These are phyloP conservation scores for Torulaspora franciscae DNA, from an alignment of 805 yeast species.

Conservation along the genomic window DNA sequence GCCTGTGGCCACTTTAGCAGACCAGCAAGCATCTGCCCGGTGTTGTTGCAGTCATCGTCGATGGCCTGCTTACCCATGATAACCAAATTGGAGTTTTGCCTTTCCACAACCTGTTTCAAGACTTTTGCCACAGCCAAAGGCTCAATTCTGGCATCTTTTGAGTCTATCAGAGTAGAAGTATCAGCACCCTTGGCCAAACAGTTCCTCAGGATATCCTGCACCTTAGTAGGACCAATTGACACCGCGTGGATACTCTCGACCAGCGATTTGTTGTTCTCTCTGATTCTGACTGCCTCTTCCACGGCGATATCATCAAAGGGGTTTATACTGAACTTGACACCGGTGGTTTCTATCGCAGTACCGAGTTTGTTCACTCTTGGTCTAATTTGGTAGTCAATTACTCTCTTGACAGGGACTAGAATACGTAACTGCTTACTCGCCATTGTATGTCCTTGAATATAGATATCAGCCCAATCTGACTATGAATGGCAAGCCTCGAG, in stretches of 20 bases:
- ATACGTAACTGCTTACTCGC: conserved; percentile 39
- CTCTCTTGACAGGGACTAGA: conserved; percentile 91
- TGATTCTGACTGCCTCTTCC: conserved; percentile 84
- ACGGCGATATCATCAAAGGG: conserved; percentile 98
- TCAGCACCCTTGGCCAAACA: conserved; percentile 96
- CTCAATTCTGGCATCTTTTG: conserved; percentile 68
- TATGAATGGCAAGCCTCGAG: not conserved
- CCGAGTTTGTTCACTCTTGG: conserved; percentile 81
- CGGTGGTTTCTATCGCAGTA: conserved; percentile 75
- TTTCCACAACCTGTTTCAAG: conserved; percentile 64
- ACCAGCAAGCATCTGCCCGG: conserved; percentile 96
- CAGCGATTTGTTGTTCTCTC: conserved; percentile 54
- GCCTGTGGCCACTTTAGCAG: conserved; percentile 95
- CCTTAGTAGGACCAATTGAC: conserved; percentile 79
- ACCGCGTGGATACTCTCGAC: conserved; percentile 88
- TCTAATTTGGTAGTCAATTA: conserved; percentile 86
- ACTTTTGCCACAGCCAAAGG: conserved; percentile 89
- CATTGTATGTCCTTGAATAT: conserved; percentile 1
- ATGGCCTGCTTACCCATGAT: conserved; percentile 95
- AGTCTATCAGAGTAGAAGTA: conserved; percentile 73
- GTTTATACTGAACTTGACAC: conserved; percentile 87
- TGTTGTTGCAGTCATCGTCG: conserved; percentile 91
- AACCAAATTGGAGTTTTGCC: conserved; percentile 68
- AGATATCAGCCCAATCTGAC: not conserved
- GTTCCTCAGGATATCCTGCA: conserved; percentile 82